A percentile compares a stretch with the other conserved stretches of the same genome.
These are phyloP conservation scores for Ganoderma resinaceum DNA, from an alignment of 1,284 basidiomycete genomes.

Conservation along the genomic window DNA sequence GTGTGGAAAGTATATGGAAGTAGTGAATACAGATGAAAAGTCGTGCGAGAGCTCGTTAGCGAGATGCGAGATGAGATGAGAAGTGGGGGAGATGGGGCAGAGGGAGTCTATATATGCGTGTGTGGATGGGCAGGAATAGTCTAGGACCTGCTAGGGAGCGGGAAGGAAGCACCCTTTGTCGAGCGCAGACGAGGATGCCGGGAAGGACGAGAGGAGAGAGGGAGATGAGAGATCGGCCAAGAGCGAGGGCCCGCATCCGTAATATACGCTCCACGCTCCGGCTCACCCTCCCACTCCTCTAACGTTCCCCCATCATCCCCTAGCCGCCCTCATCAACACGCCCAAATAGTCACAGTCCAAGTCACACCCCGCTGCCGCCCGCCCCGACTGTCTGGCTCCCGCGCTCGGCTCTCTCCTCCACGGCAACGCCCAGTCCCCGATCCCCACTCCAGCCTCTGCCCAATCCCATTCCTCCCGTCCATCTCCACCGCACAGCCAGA, in stretches of 20 bases:
- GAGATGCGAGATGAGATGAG: not conserved
- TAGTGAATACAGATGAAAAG: conserved; percentile 9
- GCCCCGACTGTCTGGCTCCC: conserved; percentile 9
- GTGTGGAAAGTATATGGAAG: conserved; percentile 13
- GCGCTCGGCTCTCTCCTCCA: conserved; percentile 3
- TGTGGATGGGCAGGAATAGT: conserved; percentile 9
- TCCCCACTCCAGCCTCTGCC: not conserved
- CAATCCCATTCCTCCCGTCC: conserved; percentile 1
- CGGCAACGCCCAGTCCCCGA: conserved; percentile 19
- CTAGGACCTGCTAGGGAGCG: conserved; percentile 11
- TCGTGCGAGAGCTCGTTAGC: conserved; percentile 25
- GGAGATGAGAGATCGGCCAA: conserved; percentile 30
- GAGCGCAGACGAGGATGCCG: conserved; percentile 12
- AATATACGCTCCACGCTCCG: conserved; percentile 28
- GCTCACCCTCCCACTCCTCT: conserved; percentile 11
- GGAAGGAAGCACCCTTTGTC: not conserved
- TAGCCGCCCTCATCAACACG: not conserved
- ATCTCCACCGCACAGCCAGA: not conserved
- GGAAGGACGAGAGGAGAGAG: conserved; percentile 7
- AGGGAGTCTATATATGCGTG: conserved; percentile 13
- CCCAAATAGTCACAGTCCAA: not conserved
- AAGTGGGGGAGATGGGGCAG: not conserved
- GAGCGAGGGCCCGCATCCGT: conserved; percentile 20
- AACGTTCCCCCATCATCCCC: conserved; percentile 10
- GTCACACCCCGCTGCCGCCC: not conserved